Conservation (phyloP, 2,329 filamentous ascomycete species). For the Fulvia fulva region DNA sequence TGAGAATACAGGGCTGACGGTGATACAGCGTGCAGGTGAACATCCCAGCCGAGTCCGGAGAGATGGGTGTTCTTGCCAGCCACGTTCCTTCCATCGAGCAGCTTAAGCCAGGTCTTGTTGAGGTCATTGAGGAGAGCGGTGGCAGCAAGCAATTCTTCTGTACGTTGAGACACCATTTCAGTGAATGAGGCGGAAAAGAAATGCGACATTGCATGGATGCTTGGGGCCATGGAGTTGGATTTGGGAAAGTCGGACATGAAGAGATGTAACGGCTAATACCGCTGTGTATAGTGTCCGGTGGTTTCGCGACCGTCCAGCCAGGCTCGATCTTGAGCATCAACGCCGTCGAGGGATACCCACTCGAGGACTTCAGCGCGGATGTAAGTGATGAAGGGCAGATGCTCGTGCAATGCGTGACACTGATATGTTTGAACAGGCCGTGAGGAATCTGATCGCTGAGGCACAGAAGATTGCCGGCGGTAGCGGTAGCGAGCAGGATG, state of each 20-base stretch:
- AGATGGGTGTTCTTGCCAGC: conserved; percentile 99
- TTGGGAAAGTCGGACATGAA: too few species aligned
- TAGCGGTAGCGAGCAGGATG: conserved; percentile 89
- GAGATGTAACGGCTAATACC: conserved; percentile 8
- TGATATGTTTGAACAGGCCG: conserved; percentile 50
- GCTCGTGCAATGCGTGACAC: not conserved
- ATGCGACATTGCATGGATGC: too few species aligned
- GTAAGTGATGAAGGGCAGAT: conserved; percentile 36
- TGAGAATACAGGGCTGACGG: conserved; percentile 18
- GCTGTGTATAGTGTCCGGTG: conserved; percentile 71
- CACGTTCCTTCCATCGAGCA: conserved; percentile 99
- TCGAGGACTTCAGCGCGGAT: conserved; percentile 95
- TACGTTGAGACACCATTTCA: conserved; percentile 51
- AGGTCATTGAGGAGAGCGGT: conserved; percentile 90
- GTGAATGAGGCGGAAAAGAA: not conserved
- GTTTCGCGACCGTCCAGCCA: conserved; percentile 95
- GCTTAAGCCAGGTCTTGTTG: conserved; percentile 91
- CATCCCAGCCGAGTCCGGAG: conserved; percentile 93
- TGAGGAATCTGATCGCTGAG: conserved; percentile 86
- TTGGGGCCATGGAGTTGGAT: too few species aligned
- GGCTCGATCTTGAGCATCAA: conserved; percentile 96
- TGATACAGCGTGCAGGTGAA: conserved; percentile 85
- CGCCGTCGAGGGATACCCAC: conserved; percentile 87
- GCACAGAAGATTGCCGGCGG: conserved; percentile 92
- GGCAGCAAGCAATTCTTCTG: conserved; percentile 96